A percentile compares a stretch with the other conserved stretches of the same genome.
phyloP scores from a whole-genome alignment of 768 basidiomycete genomes.

The Agaricus bisporus region DNA sequence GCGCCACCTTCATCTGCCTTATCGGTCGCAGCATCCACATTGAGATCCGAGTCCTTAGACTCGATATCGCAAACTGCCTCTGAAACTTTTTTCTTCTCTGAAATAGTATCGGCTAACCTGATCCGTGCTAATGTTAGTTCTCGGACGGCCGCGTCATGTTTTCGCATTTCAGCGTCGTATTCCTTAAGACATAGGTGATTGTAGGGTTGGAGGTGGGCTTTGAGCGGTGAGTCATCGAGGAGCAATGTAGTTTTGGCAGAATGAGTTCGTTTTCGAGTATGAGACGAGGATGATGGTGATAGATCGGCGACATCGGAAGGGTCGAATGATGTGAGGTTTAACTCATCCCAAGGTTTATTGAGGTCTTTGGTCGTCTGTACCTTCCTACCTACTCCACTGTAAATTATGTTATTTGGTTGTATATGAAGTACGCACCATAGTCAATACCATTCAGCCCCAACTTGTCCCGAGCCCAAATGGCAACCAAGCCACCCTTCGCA shows the following conservation, averaged over 20 bases:
- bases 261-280: conserved; percentile 18
- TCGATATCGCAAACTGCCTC: too few relatives aligned
- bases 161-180: conserved; percentile 44
- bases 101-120: background rate
- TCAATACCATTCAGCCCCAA: conserved; percentile 55
- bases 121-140: conserved; percentile 9
- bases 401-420: background rate
- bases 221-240: conserved; percentile 50
- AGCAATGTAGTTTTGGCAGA: conserved; percentile 43
- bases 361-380: conserved; percentile 71
- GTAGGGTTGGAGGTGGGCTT: conserved; percentile 65
- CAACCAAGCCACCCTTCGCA: conserved; percentile 36
- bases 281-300: conserved; percentile 8
- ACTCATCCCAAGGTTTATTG: conserved; percentile 52
- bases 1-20: background rate
- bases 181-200: conserved; percentile 78
- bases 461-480: conserved; percentile 77
- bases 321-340: conserved; percentile 14
- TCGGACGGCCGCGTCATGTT: conserved; percentile 20
- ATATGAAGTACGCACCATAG: conserved; percentile 50
- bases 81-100: background rate
- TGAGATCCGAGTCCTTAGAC: too few relatives aligned
- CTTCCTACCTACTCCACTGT: conserved; percentile 30
- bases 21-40: background rate
- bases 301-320: conserved; percentile 5